A percentile compares a stretch with the other conserved stretches of the same genome.
phyloP scores from a whole-genome alignment of 768 basidiomycete species.

The Boletus edulis region DNA sequence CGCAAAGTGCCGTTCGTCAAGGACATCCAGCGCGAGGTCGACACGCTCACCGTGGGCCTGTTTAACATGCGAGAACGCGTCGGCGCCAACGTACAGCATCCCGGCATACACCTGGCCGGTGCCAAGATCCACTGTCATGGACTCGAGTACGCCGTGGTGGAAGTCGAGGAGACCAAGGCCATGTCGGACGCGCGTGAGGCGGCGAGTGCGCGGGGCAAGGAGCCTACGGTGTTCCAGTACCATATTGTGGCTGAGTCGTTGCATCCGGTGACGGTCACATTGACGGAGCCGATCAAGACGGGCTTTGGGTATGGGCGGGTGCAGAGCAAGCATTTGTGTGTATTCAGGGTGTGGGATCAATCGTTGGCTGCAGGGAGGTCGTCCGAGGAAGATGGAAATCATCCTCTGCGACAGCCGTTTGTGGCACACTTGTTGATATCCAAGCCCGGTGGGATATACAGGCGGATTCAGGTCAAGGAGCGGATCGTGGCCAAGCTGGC shows the following conservation, averaged over 20 bases:
- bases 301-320: slow-evolving; percentile 18
- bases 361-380: neutral
- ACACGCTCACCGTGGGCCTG: slow-evolving; percentile 11
- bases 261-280: slow-evolving; percentile 19
- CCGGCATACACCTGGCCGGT: slow-evolving; percentile 17
- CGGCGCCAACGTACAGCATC: slow-evolving; percentile 18
- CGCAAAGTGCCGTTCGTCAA: slow-evolving; percentile 12
- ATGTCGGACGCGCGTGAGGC: slow-evolving; percentile 8
- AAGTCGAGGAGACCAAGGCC: slow-evolving; percentile 13
- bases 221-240: slow-evolving; percentile 9
- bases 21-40: slow-evolving; percentile 13
- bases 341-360: slow-evolving; percentile 22
- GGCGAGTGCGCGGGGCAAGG: neutral
- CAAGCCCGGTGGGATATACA: slow-evolving; percentile 16
- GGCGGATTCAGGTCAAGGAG: slow-evolving; percentile 15
- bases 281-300: slow-evolving; percentile 19
- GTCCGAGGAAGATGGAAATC: too few species aligned
- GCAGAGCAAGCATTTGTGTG: slow-evolving; percentile 12
- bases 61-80: slow-evolving; percentile 20
- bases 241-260: slow-evolving; percentile 15
- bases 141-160: slow-evolving; percentile 15
- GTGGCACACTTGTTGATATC: slow-evolving; percentile 6
- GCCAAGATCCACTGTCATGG: slow-evolving; percentile 22
- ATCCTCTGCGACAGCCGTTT: slow-evolving; percentile 16
- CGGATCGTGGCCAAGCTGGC: slow-evolving; percentile 22